Percentiles rank a stretch among this genome's conserved stretches.
Evolutionary conservation across 2,329 filamentous ascomycete genomes (phyloP).

Genomic region (Talaromyces pinophilus): DNA sequence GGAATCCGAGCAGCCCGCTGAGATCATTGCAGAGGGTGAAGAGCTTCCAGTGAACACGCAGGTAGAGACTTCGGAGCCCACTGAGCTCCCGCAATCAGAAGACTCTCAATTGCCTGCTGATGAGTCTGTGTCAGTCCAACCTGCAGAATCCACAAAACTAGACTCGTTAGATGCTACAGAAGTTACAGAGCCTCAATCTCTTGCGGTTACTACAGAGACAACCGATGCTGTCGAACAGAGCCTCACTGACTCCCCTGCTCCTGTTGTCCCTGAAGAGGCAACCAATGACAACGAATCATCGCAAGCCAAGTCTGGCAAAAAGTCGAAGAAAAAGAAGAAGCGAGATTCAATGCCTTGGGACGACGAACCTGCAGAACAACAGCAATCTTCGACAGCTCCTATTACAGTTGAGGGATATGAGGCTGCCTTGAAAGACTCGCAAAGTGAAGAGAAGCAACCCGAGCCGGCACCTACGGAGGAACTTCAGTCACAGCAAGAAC

Average conservation of each 20-base stretch:
- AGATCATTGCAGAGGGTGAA: background rate
- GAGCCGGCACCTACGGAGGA: background rate
- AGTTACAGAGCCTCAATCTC: background rate
- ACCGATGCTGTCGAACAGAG: background rate
- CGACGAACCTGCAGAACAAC: conserved; percentile 18
- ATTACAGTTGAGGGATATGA: background rate
- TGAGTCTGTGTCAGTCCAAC: background rate
- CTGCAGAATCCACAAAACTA: background rate
- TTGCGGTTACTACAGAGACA: background rate
- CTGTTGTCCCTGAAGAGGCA: background rate
- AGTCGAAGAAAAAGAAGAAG: conserved; percentile 41
- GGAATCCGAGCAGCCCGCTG: background rate
- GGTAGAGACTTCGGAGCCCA: background rate
- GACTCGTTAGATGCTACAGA: background rate
- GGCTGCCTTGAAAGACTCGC: background rate
- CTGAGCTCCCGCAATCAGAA: background rate
- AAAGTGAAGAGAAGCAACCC: background rate
- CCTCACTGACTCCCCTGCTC: background rate
- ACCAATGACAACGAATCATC: conserved; percentile 1
- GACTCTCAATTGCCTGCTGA: background rate
- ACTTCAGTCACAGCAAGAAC: conserved; percentile 3
- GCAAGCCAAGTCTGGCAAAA: conserved; percentile 27
- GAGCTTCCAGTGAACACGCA: background rate
- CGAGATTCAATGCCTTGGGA: conserved; percentile 32
- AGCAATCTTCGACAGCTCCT: background rate